phyloP scores from a whole-genome alignment of 352 stramenopile genomes.

The Albugo laibachii region DNA sequence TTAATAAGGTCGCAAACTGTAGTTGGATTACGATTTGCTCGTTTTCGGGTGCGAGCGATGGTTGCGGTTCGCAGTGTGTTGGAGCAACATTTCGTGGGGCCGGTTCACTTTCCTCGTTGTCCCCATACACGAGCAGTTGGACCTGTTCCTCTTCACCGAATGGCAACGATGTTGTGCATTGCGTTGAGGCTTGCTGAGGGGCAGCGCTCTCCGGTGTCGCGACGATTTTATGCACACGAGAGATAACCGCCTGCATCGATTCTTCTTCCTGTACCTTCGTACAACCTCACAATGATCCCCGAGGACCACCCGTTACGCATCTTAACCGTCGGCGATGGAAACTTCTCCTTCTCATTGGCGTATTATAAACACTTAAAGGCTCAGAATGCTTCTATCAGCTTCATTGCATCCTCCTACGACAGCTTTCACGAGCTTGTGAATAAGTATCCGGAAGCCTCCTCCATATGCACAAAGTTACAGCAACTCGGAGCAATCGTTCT shows the following conservation, averaged over 20 bases:
- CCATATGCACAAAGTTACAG: constrained; percentile 20
- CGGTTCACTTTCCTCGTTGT: neutral
- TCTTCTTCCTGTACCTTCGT: no score
- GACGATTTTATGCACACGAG: constrained; percentile 48
- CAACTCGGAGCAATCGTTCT: constrained; percentile 19
- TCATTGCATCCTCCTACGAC: constrained; percentile 47
- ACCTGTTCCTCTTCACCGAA: neutral
- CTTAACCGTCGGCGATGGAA: constrained; percentile 14
- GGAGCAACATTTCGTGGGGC: neutral
- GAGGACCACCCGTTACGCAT: neutral
- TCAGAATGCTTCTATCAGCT: constrained; percentile 5
- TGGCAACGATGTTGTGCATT: neutral
- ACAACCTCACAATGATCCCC: neutral
- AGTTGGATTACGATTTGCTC: constrained; percentile 29
- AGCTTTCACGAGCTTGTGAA: constrained; percentile 26
- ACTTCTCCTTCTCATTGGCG: constrained; percentile 15
- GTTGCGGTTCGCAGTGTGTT: neutral
- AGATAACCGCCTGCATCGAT: constrained; percentile 46
- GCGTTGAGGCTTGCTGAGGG: neutral
- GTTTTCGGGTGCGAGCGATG: constrained; percentile 12
- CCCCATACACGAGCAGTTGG: no score
- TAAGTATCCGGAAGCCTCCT: constrained; percentile 36
- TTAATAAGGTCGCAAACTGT: constrained; percentile 54
- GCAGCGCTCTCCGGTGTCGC: constrained; percentile 1
- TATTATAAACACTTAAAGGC: neutral